phyloP scores from a whole-genome alignment of 768 basidiomycete species.

The Amanita subjunquillea region DNA sequence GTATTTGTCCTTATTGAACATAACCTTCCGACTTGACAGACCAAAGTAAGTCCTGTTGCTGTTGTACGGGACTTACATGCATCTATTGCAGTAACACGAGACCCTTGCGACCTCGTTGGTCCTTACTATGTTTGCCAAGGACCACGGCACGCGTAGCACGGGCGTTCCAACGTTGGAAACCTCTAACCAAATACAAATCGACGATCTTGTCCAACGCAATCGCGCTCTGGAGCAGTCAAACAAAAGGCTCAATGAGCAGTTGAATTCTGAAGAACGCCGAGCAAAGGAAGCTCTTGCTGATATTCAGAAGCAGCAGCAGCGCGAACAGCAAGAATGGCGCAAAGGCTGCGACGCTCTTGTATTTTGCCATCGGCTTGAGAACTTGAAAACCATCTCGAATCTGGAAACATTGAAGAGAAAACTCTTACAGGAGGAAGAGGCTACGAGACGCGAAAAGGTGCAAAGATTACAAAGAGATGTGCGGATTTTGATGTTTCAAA shows the following conservation, averaged over 20 bases:
- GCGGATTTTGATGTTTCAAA: conserved; percentile 59
- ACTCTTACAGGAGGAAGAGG: conserved; percentile 45
- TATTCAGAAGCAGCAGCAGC: conserved; percentile 39
- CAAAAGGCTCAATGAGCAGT: conserved; percentile 41
- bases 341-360: conserved; percentile 55
- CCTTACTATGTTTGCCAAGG: conserved; percentile 11
- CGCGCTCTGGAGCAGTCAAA: conserved; percentile 53
- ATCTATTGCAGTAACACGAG: neutral
- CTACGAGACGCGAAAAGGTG: conserved; percentile 45
- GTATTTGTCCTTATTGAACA: neutral
- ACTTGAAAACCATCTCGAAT: conserved; percentile 42
- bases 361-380: conserved; percentile 53
- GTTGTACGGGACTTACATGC: neutral
- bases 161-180: conserved; percentile 39
- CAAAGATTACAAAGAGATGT: conserved; percentile 54
- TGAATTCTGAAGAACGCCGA: conserved; percentile 31
- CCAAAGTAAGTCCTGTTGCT: neutral
- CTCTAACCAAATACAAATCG: conserved; percentile 57
- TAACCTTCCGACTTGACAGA: neutral
- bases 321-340: conserved; percentile 48
- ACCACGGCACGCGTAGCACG: conserved; percentile 14
- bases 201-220: conserved; percentile 62
- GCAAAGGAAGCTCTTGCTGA: conserved; percentile 29
- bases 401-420: conserved; percentile 43
- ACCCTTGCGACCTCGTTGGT: neutral